These are phyloP conservation scores for Eucalyptus polyanthemos DNA, from an alignment of 345 rosid genomes.

Conservation along the genomic window DNA sequence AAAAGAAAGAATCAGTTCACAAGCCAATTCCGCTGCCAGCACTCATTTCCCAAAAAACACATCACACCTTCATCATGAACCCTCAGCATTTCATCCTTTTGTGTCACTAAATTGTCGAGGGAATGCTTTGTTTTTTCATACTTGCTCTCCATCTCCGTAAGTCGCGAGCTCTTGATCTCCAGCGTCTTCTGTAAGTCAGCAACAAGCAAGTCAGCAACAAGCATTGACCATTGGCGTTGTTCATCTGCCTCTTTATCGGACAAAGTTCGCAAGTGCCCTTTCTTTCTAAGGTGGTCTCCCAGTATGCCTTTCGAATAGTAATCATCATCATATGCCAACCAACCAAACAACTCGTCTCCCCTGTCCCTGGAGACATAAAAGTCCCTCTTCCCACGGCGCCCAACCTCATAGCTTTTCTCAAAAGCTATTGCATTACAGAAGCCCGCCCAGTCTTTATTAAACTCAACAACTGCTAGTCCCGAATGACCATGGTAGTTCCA, in stretches of 20 bases:
- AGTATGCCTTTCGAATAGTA: slow-evolving; percentile 12
- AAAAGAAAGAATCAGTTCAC: neutral
- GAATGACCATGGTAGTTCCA: slow-evolving; percentile 51
- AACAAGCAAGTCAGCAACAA: slow-evolving; percentile 26
- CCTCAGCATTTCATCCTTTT: slow-evolving; percentile 21
- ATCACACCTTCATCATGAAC: slow-evolving; percentile 42
- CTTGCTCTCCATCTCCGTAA: slow-evolving; percentile 31
- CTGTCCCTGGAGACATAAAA: slow-evolving; percentile 3
- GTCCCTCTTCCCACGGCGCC: slow-evolving; percentile 35
- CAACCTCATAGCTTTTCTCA: slow-evolving; percentile 26
- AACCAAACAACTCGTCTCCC: slow-evolving; percentile 38
- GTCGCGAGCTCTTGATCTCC: slow-evolving; percentile 14
- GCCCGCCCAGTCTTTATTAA: slow-evolving; percentile 43
- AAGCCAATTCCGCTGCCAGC: neutral
- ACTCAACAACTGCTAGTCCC: slow-evolving; percentile 59
- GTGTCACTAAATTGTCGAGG: slow-evolving; percentile 5
- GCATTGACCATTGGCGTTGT: slow-evolving; percentile 11
- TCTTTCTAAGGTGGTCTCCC: slow-evolving; percentile 30
- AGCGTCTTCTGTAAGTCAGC: slow-evolving; percentile 21
- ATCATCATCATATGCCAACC: slow-evolving; percentile 62
- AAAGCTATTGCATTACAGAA: slow-evolving; percentile 43
- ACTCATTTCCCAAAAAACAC: neutral
- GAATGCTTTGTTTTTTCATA: slow-evolving; percentile 6
- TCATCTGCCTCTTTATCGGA: slow-evolving; percentile 35
- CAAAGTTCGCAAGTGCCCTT: slow-evolving; percentile 51